Conservation (phyloP, 116 monocot species). For the Iris pallida region DNA sequence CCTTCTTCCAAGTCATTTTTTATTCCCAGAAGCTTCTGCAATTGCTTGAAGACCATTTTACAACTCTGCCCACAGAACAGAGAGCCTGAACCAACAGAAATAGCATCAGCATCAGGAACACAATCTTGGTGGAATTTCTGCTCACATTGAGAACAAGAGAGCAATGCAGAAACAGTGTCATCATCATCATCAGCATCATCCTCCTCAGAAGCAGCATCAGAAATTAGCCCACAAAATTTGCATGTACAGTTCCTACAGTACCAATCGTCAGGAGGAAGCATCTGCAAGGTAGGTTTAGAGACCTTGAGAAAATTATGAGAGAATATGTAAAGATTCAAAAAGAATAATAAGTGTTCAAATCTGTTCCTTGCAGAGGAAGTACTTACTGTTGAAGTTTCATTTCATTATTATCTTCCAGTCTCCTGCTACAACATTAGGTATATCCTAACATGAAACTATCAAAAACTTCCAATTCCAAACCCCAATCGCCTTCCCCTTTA, state of each 20-base stretch:
- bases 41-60: constrained; percentile 51
- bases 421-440: no score
- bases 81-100: constrained; percentile 8
- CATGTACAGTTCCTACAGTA: constrained; percentile 67
- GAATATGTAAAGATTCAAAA: no score
- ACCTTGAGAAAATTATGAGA: no score
- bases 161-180: constrained; percentile 15
- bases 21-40: constrained; percentile 55
- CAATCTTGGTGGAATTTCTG: constrained; percentile 81
- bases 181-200: constrained; percentile 2
- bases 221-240: constrained; percentile 54
- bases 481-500: no score
- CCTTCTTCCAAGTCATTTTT: constrained; percentile 59
- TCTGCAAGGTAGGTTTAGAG: constrained; percentile 21
- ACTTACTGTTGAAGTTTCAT: no score
- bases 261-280: constrained; percentile 79
- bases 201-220: constrained; percentile 1
- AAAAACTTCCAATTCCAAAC: no score
- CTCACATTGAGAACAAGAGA: constrained; percentile 58
- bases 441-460: no score
- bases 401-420: no score
- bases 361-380: no score
- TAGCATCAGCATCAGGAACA: constrained; percentile 31
- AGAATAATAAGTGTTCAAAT: no score
- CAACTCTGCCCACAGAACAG: constrained; percentile 60